These are phyloP conservation scores for Aspergillus candidus DNA, from an alignment of 2,329 filamentous ascomycete species.

Conservation along the genomic window DNA sequence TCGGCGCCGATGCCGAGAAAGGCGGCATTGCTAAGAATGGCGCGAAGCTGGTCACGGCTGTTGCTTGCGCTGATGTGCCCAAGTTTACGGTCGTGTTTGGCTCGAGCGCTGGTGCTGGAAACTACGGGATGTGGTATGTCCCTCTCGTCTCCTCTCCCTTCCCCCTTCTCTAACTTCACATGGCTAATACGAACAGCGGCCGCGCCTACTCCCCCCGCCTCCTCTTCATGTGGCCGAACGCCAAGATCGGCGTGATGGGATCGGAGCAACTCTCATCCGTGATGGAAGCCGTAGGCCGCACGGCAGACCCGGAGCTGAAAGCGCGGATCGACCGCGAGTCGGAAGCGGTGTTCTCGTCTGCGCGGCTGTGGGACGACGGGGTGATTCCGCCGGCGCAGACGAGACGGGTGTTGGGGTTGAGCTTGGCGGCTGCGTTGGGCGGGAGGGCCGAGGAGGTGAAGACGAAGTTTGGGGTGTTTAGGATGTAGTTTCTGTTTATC, in stretches of 20 bases:
- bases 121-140: conserved; percentile 87
- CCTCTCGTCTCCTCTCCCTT: background rate
- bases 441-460: conserved; percentile 56
- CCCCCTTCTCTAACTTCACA: no score
- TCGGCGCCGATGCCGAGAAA: conserved; percentile 82
- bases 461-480: conserved; percentile 71
- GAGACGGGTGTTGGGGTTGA: conserved; percentile 63
- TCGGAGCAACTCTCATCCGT: conserved; percentile 84
- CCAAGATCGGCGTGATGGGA: conserved; percentile 95
- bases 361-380: conserved; percentile 85
- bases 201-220: conserved; percentile 87
- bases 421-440: conserved; percentile 64
- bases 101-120: conserved; percentile 85
- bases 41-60: conserved; percentile 91
- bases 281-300: conserved; percentile 89
- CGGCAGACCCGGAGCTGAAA: conserved; percentile 72
- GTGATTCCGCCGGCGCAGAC: conserved; percentile 75
- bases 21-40: conserved; percentile 97
- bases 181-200: conserved; percentile 49
- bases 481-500: conserved; percentile 64
- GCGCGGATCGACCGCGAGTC: conserved; percentile 84
- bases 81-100: conserved; percentile 98
- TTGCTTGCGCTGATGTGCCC: conserved; percentile 87
- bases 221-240: conserved; percentile 96
- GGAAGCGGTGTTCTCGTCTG: conserved; percentile 80